A percentile compares a stretch with the other conserved stretches of the same genome.
These are phyloP conservation scores for Naganishia cerealis DNA, from an alignment of 1,284 basidiomycete species.

Conservation along the genomic window DNA sequence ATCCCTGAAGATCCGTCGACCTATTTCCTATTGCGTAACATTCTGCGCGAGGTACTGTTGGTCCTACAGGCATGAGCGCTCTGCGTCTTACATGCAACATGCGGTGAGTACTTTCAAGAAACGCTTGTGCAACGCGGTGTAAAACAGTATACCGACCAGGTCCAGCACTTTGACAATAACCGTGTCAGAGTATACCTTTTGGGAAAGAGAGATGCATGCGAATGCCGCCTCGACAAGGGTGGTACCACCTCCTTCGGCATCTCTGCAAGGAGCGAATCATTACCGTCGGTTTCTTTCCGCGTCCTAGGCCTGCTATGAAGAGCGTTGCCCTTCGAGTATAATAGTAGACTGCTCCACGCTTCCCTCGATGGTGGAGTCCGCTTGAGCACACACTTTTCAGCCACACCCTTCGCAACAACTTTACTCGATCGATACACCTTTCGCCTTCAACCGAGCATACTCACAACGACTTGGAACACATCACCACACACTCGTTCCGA, in stretches of 20 bases:
- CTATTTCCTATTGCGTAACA: constrained; percentile 26
- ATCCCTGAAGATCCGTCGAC: neutral
- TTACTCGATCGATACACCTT: neutral
- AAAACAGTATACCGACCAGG: neutral
- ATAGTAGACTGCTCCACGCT: neutral
- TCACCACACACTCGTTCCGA: neutral
- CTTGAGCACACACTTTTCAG: neutral
- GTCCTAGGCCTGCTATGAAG: neutral
- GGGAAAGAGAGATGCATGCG: neutral
- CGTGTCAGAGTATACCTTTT: neutral
- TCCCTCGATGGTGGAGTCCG: neutral
- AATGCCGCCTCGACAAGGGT: neutral
- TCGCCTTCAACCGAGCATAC: neutral
- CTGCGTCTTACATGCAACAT: neutral
- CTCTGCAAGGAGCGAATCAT: neutral
- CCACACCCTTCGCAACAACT: neutral
- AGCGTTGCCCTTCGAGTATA: neutral
- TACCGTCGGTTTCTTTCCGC: neutral
- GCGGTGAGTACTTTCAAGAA: neutral
- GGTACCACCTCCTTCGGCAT: neutral
- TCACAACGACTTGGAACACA: neutral
- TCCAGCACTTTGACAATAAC: neutral
- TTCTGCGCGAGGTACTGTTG: neutral
- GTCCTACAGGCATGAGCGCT: neutral
- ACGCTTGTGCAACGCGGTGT: constrained; percentile 12